Base-by-base conservation (phyloP, 108 stramenopile genomes). In the Stephanodiscus triporus region DNA sequence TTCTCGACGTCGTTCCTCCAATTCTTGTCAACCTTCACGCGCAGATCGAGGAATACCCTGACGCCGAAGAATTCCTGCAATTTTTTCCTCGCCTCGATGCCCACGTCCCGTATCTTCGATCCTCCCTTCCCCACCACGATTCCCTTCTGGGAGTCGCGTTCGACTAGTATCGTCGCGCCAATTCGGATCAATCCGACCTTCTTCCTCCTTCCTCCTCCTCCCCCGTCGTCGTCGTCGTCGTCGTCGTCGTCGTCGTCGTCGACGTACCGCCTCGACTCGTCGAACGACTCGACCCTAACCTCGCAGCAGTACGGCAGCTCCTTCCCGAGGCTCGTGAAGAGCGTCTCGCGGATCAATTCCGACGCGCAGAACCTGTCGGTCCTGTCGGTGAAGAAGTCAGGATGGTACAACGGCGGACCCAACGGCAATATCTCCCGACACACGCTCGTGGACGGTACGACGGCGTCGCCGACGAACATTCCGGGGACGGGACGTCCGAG, bases 271-370 rank as follows among this genome's bases (percentile, higher is more conserved):
- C 72, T 75, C 24, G 89, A 89, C 70, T 98, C 97, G 73, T 96
- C 90, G 85, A 94, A 98, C 19, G 73, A 72, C 8, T 85, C 84
- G 20, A 98, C 74, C 36, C 80, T 69, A 19, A 98, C 98, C 80
- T 98, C 98, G 72, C 94, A 94, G 53, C 95, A 95, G 80, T 97
- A 98, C 5, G 98, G 98, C 19, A 98, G 67, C 78, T 98, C 96
- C 70, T 95, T 95, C 43, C 86, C 77, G 24, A 94, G 69, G 13
- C 65, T 83, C 71, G 88, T 81, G 70, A 97, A 93, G 34, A 97
- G 79, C 8, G 91, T 68, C 71, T 87, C 90, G 6, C 96, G 83
- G 22, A 97, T 94, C 49, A 93, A 78, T 72, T 97, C 96, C 3
- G 89, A 85, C 14, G 90, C 86, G 79, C 94, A 93, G 80, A 97